Conservation (phyloP, 306 rosid genomes). For the Macrotyloma uniflorum region DNA sequence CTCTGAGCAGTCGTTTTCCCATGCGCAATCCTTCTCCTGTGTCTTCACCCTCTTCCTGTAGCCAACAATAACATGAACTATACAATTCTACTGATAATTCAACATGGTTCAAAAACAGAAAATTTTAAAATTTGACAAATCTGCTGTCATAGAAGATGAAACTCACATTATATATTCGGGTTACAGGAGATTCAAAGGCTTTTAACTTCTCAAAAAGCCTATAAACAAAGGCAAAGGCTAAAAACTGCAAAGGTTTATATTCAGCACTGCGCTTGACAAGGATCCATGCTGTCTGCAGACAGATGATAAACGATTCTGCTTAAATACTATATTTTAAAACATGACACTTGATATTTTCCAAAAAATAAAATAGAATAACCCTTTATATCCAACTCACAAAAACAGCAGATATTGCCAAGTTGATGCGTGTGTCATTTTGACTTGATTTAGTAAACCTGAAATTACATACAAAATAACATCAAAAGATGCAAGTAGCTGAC, state of each 20-base stretch:
- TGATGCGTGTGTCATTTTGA: constrained; percentile 73
- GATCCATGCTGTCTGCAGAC: constrained; percentile 88
- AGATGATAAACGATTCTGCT: constrained; percentile 32
- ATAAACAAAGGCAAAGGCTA: constrained; percentile 89
- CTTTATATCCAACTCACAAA: constrained; percentile 71
- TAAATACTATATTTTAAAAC: constrained; percentile 22
- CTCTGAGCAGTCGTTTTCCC: constrained; percentile 90
- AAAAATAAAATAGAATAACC: constrained; percentile 10
- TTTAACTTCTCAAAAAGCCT: constrained; percentile 96
- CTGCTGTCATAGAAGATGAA: constrained; percentile 31
- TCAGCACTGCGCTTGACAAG: constrained; percentile 71
- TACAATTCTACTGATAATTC: constrained; percentile 16
- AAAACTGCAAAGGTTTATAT: constrained; percentile 90
- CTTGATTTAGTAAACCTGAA: constrained; percentile 87
- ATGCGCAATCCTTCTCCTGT: constrained; percentile 82
- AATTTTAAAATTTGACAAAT: neutral
- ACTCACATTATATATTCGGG: constrained; percentile 75
- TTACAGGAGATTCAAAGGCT: constrained; percentile 69
- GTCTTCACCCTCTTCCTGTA: constrained; percentile 97
- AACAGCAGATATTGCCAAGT: constrained; percentile 83
- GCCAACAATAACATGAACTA: constrained; percentile 41
- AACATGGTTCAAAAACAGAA: constrained; percentile 27
- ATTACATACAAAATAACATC: constrained; percentile 44
- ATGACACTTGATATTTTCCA: neutral
- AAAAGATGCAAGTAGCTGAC: constrained; percentile 11